These are phyloP conservation scores for Wickerhamiella pararugosa DNA, from an alignment of 1,139 yeast genomes.

Conservation along the genomic window DNA sequence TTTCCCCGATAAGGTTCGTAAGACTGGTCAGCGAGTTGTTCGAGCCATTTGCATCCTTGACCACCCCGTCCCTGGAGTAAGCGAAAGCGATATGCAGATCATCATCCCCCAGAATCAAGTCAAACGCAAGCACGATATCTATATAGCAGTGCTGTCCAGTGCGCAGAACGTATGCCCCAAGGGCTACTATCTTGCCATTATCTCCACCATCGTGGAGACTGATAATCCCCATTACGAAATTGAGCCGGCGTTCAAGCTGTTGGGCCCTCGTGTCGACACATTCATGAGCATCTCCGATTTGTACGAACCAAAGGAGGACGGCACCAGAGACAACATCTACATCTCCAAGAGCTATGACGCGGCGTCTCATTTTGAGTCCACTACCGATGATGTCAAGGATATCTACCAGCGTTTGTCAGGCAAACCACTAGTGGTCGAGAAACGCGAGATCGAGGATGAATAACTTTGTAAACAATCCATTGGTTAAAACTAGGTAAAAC, in stretches of 20 bases:
- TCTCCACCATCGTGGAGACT: slow-evolving; percentile 89
- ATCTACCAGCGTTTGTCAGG: slow-evolving; percentile 86
- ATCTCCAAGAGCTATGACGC: slow-evolving; percentile 88
- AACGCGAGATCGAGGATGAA: slow-evolving; percentile 55
- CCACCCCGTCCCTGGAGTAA: slow-evolving; percentile 76
- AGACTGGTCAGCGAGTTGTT: slow-evolving; percentile 76
- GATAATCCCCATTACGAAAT: slow-evolving; percentile 85
- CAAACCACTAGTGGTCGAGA: slow-evolving; percentile 73
- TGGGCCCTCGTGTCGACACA: slow-evolving; percentile 68
- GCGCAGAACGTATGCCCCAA: slow-evolving; percentile 85
- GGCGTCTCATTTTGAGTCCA: slow-evolving; percentile 85
- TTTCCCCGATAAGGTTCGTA: slow-evolving; percentile 78
- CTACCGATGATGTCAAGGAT: slow-evolving; percentile 94
- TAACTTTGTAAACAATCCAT: slow-evolving; percentile 18
- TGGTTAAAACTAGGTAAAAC: no score
- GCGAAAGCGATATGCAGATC: slow-evolving; percentile 75
- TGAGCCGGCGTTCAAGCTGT: slow-evolving; percentile 84
- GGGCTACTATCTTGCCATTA: slow-evolving; percentile 84
- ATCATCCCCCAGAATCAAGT: slow-evolving; percentile 95
- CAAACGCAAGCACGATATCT: slow-evolving; percentile 83
- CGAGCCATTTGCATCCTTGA: slow-evolving; percentile 90
- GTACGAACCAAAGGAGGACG: slow-evolving; percentile 77
- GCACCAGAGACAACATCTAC: slow-evolving; percentile 61
- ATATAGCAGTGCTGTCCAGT: slow-evolving; percentile 79
- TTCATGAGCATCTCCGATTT: slow-evolving; percentile 91